These are phyloP conservation scores for Musa acuminata DNA, from an alignment of 176 grass and related monocot species.

Conservation along the genomic window DNA sequence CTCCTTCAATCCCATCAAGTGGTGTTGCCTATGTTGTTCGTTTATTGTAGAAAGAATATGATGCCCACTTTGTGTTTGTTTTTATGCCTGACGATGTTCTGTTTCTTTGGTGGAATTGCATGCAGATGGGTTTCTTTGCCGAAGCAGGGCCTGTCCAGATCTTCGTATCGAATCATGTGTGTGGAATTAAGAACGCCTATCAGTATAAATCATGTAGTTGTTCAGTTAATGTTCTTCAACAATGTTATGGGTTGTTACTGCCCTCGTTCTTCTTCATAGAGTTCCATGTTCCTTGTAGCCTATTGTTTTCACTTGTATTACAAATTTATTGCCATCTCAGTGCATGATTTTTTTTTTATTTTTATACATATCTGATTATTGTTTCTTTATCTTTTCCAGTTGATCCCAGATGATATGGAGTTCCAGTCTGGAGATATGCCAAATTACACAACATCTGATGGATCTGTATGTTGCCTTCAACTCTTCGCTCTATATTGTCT, in stretches of 20 bases:
- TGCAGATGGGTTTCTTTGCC: slow-evolving; percentile 96
- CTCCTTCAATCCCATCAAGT: not conserved
- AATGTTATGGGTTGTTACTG: not conserved
- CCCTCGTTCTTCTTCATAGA: not conserved
- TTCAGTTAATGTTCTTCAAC: not conserved
- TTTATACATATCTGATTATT: not conserved
- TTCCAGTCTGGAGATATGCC: slow-evolving; percentile 79
- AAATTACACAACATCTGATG: slow-evolving; percentile 90
- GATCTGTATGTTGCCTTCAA: slow-evolving; percentile 49
- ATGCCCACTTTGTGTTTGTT: not conserved
- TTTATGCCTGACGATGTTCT: not conserved
- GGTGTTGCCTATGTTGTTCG: not conserved
- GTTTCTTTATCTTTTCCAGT: slow-evolving; percentile 27
- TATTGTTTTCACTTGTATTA: not conserved
- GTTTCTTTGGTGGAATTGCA: not conserved
- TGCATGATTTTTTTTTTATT: not conserved
- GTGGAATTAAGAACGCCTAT: slow-evolving; percentile 7
- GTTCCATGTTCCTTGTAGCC: not conserved
- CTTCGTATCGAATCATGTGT: slow-evolving; percentile 97
- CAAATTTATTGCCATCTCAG: not conserved
- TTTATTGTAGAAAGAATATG: not conserved
- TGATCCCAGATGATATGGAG: slow-evolving; percentile 97
- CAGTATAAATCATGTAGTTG: not conserved
- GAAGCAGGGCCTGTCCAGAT: slow-evolving; percentile 96
- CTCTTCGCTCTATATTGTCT: not conserved